Evolutionary conservation across 1,284 basidiomycete species (phyloP), one percentile per base, ranked within the genome.

Genomic region (Hypsizygus ulmarius): DNA sequence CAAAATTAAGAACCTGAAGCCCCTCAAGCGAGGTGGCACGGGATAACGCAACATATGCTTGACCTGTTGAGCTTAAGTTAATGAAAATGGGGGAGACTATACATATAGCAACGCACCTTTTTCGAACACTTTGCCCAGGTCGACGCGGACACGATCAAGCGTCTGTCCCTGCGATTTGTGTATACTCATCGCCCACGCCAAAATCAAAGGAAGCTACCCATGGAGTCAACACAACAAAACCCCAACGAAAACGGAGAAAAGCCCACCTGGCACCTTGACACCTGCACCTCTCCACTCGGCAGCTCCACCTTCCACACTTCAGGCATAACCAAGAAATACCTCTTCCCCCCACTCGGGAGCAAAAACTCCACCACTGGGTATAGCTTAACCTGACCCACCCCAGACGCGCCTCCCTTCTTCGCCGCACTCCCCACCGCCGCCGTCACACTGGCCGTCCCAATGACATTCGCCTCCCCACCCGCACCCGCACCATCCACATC

Each of bases 81-180:
- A 21, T 16, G 37, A 19, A 10, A 11, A 43, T 15, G 29, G 33
- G 34, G 45, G n/a, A n/a, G 16, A 39, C n/a, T 30, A 15, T 36
- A 27, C n/a, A n/a, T n/a, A n/a, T n/a, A 11, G 6, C 46, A 6
- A 52, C 50, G 33, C 18, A 79, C 92, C 93, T 67, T 93, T 95
- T 69, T 97, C 94, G 59, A 97, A 94, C 2, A 91, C 84, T 55
- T 80, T 82, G 3, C 78, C 80, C 18, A 93, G 69, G 61, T 93
- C 90, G 34, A 93, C 82, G 65, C 85, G 91, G 45, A 96, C 90
- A 16, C 88, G 78, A 47, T 93, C 86, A 14, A 96, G 73, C 0
- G 90, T 95, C 67, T 94, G 92, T 1, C 92, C 92, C 64, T 95
- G 93, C 28, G 88, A 89, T 67, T 97, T 97, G 66, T 97, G 94